These are phyloP conservation scores for Pyrus hybrid DNA, from an alignment of 331 rosid species.

Conservation along the genomic window DNA sequence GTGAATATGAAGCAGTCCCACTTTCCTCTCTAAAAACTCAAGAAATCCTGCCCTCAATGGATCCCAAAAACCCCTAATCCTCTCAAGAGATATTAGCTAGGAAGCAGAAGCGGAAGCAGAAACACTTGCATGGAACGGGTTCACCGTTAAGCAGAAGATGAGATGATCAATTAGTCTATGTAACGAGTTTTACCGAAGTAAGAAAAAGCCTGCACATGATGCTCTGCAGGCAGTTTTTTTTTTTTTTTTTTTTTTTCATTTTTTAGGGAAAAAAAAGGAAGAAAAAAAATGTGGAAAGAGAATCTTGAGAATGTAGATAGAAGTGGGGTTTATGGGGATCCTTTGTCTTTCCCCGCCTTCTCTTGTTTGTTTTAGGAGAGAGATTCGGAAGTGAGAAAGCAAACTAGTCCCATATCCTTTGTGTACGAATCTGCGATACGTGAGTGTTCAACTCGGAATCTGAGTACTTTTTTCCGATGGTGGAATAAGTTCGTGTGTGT, in stretches of 20 bases:
- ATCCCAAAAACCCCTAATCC: background rate
- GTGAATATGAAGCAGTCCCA: background rate
- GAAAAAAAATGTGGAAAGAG: background rate
- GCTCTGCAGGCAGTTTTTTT: too few relatives aligned
- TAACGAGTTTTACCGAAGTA: background rate
- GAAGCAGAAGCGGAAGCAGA: background rate
- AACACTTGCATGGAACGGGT: background rate
- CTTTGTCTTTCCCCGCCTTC: constrained; percentile 19
- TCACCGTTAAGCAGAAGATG: background rate
- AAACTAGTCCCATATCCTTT: background rate
- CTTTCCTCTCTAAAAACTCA: background rate
- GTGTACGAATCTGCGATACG: background rate
- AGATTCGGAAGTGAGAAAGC: constrained; percentile 30
- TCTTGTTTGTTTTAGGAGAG: constrained; percentile 1
- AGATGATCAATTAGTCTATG: background rate
- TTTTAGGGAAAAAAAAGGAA: too few relatives aligned
- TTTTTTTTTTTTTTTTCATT: too few relatives aligned
- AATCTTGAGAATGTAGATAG: constrained; percentile 21
- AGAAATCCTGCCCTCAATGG: background rate
- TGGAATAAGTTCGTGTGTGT: background rate
- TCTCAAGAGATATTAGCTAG: background rate
- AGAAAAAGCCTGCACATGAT: too few relatives aligned
- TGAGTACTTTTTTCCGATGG: background rate
- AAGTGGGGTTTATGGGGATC: constrained; percentile 10
- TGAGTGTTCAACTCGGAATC: background rate